Base-by-base conservation (phyloP, 164 flowering plant genomes). In the Buxus sempervirens region DNA sequence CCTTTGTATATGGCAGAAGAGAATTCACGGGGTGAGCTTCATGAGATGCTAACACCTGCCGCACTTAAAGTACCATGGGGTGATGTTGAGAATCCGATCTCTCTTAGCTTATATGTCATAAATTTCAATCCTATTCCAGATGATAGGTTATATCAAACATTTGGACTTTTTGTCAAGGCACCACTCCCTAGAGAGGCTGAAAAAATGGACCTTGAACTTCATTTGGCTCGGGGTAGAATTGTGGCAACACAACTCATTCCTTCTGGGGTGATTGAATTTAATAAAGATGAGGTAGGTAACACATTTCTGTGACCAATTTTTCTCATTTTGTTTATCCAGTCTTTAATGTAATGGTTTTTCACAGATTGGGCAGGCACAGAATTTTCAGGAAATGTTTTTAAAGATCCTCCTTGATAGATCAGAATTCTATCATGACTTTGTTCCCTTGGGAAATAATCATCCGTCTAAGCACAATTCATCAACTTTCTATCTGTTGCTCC, bases 1-100 rank as follows among this genome's bases (percentile, higher is more conserved):
- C 53, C 23, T 66, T 36, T 69, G 51, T 65, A 70, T 20, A 66
- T 77, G 62, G 75, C 84, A 90, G 98, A 79, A 70, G 95, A 81
- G 48, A 74, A 55, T 62, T 78, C 79, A 26, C 79, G 88, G 62
- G 74, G 71, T 49, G 96, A 88, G 74, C 82, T 90, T 62, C 86
- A 87, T 82, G 97, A 88, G 78, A 93, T 90, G 93, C 75, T 85
- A 67, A 83, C 87, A 69, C 97, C 99, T 70, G 73, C 85, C 78
- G 80, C 74, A 26, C 84, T 96, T 58, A 81, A 64, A 77, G 77
- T 74, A 28, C 73, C 90, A 28, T 91, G 96, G 93, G 75, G 66
- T 63, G 28, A 51, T 22, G 45, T 59, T 56, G 83, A 82, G 36
- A 53, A 66, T 58, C 69, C 55, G 67, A 66, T 86, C 48, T 21